These are phyloP conservation scores for Sarocladium brachiariae DNA, from an alignment of 2,329 filamentous ascomycete genomes.

Conservation along the genomic window DNA sequence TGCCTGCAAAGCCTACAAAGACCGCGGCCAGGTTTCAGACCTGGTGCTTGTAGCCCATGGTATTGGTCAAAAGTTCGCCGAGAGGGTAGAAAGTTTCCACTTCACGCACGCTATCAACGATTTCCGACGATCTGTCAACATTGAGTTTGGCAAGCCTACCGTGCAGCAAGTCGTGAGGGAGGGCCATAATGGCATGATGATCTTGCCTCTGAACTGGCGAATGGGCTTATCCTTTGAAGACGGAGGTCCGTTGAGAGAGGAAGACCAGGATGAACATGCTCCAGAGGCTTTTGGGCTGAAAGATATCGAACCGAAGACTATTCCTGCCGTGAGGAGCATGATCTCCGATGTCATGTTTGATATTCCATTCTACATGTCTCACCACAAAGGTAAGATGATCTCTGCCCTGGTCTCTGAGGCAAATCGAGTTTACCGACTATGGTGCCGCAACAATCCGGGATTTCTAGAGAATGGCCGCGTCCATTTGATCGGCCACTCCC, in stretches of 20 bases:
- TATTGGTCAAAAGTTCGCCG: constrained; percentile 92
- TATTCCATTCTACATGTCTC: constrained; percentile 94
- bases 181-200: constrained; percentile 85
- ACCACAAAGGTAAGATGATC: constrained; percentile 94
- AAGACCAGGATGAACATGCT: constrained; percentile 45
- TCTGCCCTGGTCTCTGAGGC: constrained; percentile 81
- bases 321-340: constrained; percentile 86
- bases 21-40: constrained; percentile 69
- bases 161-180: constrained; percentile 71
- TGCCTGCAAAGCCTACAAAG: constrained; percentile 57
- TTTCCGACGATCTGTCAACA: constrained; percentile 78
- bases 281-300: constrained; percentile 60
- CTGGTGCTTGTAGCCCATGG: constrained; percentile 88
- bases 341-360: constrained; percentile 98
- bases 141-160: constrained; percentile 67
- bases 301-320: constrained; percentile 85
- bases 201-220: constrained; percentile 90
- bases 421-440: constrained; percentile 90
- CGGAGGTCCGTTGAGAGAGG: constrained; percentile 52
- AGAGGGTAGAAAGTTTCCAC: constrained; percentile 91
- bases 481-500: constrained; percentile 86
- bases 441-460: constrained; percentile 88
- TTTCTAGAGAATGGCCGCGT: constrained; percentile 78
- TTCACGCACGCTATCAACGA: constrained; percentile 95
- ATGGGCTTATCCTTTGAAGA: constrained; percentile 84